phyloP scores from a whole-genome alignment of 257 asterid species.

The Solanum stenotomum region DNA sequence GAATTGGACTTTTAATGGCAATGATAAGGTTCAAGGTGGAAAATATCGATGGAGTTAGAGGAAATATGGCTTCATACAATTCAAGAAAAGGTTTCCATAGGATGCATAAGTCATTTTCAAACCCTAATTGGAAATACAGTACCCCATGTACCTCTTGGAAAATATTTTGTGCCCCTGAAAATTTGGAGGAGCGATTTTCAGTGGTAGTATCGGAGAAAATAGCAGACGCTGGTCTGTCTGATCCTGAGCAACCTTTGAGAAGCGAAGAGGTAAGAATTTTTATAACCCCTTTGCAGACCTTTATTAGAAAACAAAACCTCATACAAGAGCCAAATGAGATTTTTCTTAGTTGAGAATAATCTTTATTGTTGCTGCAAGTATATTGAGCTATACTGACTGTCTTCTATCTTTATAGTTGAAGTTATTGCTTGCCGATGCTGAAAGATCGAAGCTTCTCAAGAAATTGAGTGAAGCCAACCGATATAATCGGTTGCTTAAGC shows the following conservation, averaged over 20 bases:
- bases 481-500: constrained; percentile 67
- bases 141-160: constrained; percentile 14
- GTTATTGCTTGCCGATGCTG: constrained; percentile 59
- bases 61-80: constrained; percentile 13
- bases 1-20: constrained; percentile 1
- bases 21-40: constrained; percentile 24
- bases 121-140: constrained; percentile 14
- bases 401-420: constrained; percentile 42
- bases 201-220: constrained; percentile 22
- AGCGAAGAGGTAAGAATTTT: constrained; percentile 45
- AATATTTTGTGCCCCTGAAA: constrained; percentile 35
- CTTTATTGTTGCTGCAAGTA: not conserved
- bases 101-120: constrained; percentile 14
- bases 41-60: constrained; percentile 13
- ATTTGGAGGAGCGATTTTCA: constrained; percentile 47
- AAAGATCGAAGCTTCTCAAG: constrained; percentile 60
- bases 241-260: constrained; percentile 21
- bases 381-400: not conserved
- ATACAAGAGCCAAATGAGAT: not conserved
- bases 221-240: constrained; percentile 16
- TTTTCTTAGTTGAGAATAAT: not conserved
- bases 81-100: constrained; percentile 1
- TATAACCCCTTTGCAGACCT: not conserved
- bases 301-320: not conserved
- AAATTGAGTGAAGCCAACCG: constrained; percentile 93